Evolutionary conservation across 2,329 filamentous ascomycete genomes (phyloP).

Genomic region (Cercospora berteroae): DNA sequence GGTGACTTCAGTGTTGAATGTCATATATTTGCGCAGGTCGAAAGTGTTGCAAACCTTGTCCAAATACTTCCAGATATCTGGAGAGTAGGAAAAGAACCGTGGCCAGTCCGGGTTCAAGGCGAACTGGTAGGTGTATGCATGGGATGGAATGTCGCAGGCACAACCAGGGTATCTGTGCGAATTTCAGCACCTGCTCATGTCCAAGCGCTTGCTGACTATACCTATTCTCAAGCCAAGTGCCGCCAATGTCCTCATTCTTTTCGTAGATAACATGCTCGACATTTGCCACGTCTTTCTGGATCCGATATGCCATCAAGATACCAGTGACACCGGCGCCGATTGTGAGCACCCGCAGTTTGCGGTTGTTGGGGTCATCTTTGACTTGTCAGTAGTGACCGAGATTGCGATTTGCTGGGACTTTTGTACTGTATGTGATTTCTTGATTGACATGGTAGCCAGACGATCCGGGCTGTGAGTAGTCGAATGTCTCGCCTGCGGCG

Average conservation of each 20-base stretch:
- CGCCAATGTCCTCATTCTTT: conserved; percentile 47
- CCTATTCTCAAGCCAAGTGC: conserved; percentile 49
- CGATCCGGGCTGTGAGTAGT: conserved; percentile 46
- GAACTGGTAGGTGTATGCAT: conserved; percentile 23
- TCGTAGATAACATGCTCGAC: conserved; percentile 52
- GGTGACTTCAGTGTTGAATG: conserved; percentile 50
- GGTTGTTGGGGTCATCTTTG: conserved; percentile 41
- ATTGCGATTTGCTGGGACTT: background rate
- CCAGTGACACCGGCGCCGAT: conserved; percentile 51
- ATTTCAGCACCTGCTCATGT: background rate
- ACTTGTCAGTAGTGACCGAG: background rate
- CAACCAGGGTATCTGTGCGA: conserved; percentile 32
- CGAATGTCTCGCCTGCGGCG: conserved; percentile 38
- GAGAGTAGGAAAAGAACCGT: conserved; percentile 47
- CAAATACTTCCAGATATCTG: conserved; percentile 51
- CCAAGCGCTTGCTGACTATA: conserved; percentile 21
- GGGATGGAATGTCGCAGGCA: conserved; percentile 48
- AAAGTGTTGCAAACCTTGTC: conserved; percentile 51
- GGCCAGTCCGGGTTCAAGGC: conserved; percentile 47
- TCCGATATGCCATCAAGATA: conserved; percentile 50
- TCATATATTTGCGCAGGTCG: conserved; percentile 54
- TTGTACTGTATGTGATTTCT: conserved; percentile 35
- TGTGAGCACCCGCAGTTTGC: conserved; percentile 48
- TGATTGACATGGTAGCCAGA: conserved; percentile 43
- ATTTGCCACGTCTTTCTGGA: conserved; percentile 46